These are phyloP conservation scores for Acacia concinna DNA, from an alignment of 331 rosid species.

Conservation along the genomic window DNA sequence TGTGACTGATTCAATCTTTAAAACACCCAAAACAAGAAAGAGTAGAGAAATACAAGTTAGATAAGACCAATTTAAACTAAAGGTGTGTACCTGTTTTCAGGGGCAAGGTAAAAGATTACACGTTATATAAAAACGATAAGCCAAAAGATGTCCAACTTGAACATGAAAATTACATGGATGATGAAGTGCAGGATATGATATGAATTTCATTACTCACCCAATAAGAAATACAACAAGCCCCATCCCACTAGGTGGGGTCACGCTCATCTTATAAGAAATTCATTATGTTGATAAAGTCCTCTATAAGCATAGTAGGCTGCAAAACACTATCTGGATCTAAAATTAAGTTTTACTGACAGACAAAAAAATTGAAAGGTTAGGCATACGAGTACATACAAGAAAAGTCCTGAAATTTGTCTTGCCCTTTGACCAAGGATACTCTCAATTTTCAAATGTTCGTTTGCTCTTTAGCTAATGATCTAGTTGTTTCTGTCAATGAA, in stretches of 20 bases:
- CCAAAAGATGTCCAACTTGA: conserved; percentile 4
- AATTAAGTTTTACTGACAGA: not conserved
- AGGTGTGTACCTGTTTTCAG: not conserved
- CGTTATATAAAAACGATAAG: not conserved
- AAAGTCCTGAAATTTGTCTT: conserved; percentile 11
- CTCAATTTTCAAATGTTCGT: not conserved
- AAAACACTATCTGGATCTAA: not conserved
- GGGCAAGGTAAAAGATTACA: not conserved
- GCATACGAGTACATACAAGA: not conserved
- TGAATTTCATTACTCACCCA: not conserved
- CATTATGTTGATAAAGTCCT: not conserved
- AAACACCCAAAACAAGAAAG: conserved; percentile 27
- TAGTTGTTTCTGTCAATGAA: not conserved
- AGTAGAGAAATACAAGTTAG: conserved; percentile 18
- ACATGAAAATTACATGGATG: conserved; percentile 27
- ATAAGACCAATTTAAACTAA: conserved; percentile 19
- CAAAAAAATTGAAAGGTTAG: not conserved
- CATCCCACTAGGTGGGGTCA: no score
- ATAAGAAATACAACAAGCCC: not conserved
- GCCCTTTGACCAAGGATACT: not conserved
- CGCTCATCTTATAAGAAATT: not conserved
- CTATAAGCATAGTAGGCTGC: not conserved
- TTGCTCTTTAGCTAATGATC: not conserved
- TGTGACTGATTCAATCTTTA: conserved; percentile 88
- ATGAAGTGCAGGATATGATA: conserved; percentile 11